Evolutionary conservation across 179 eudicot genomes (phyloP).

Genomic region (Spergularia azorica): DNA sequence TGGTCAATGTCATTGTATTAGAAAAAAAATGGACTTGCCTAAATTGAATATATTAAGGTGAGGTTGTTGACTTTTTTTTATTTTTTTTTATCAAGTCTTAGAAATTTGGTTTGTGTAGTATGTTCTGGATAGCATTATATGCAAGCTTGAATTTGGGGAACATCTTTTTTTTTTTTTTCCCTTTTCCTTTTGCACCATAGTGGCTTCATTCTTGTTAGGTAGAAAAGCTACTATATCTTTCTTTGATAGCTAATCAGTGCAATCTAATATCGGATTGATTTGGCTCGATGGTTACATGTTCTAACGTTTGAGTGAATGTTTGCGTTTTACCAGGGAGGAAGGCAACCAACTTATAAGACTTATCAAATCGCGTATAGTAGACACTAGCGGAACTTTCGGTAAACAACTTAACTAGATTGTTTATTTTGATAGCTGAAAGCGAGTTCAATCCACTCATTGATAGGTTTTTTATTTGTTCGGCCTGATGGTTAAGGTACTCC

Average conservation of each 20-base stretch:
- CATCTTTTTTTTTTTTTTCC: not conserved
- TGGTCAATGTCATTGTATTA: no score
- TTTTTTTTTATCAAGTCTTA: no score
- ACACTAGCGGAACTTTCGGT: slow-evolving; percentile 30
- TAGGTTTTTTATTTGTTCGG: slow-evolving; percentile 12
- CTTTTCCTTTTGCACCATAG: no score
- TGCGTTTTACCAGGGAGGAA: slow-evolving; percentile 66
- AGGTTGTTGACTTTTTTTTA: no score
- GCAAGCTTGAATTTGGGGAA: not conserved
- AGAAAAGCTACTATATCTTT: not conserved
- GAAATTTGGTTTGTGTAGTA: not conserved
- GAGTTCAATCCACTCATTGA: not conserved
- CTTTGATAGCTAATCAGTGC: not conserved
- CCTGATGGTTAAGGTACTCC: slow-evolving; percentile 32
- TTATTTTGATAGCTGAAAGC: not conserved
- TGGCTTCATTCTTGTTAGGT: no score
- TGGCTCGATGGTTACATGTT: not conserved
- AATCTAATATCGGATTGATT: not conserved
- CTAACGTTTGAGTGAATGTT: slow-evolving; percentile 18
- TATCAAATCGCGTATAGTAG: slow-evolving; percentile 58
- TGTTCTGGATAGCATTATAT: not conserved
- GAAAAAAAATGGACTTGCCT: no score
- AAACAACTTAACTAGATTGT: slow-evolving; percentile 10
- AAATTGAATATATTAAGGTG: no score
- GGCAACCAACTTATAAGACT: slow-evolving; percentile 58